Conservation (phyloP, 139 green algal species). For the Picochlorum sp. region DNA sequence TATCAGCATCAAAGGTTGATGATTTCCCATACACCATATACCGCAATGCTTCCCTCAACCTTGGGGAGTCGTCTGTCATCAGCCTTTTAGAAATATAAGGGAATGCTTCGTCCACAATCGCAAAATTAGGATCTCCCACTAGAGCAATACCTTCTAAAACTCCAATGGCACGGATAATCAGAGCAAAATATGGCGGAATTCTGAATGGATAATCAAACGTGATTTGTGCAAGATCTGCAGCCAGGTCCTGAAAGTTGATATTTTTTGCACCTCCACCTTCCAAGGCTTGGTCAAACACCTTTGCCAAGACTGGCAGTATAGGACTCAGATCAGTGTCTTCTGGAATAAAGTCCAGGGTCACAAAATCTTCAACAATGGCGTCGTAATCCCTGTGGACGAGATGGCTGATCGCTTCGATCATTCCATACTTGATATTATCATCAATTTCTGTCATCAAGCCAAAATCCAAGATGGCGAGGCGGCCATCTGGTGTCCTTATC, state of each 20-base stretch:
- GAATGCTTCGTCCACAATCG: slow-evolving; percentile 96
- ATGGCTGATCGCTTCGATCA: slow-evolving; percentile 98
- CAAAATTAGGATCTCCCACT: slow-evolving; percentile 74
- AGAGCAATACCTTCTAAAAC: slow-evolving; percentile 79
- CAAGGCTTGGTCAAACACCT: slow-evolving; percentile 73
- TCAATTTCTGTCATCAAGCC: slow-evolving; percentile 74
- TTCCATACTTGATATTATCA: slow-evolving; percentile 92
- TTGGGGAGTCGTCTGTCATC: slow-evolving; percentile 82
- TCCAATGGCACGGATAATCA: slow-evolving; percentile 86
- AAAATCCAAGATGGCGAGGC: slow-evolving; percentile 95
- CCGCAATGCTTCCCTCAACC: slow-evolving; percentile 68
- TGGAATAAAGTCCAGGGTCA: slow-evolving; percentile 96
- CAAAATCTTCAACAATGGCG: slow-evolving; percentile 94
- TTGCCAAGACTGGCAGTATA: slow-evolving; percentile 86
- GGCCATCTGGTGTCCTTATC: slow-evolving; percentile 91
- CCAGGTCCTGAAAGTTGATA: slow-evolving; percentile 96
- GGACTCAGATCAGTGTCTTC: slow-evolving; percentile 82
- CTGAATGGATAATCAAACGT: slow-evolving; percentile 96
- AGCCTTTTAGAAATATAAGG: slow-evolving; percentile 90
- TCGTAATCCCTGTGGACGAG: slow-evolving; percentile 98
- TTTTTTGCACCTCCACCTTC: slow-evolving; percentile 87
- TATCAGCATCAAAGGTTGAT: slow-evolving; percentile 66
- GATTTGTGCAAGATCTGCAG: slow-evolving; percentile 95
- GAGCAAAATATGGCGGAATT: slow-evolving; percentile 87
- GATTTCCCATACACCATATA: slow-evolving; percentile 53